Conservation (phyloP, 148 eudicot species). For the Rhododendron ferrugineum region DNA sequence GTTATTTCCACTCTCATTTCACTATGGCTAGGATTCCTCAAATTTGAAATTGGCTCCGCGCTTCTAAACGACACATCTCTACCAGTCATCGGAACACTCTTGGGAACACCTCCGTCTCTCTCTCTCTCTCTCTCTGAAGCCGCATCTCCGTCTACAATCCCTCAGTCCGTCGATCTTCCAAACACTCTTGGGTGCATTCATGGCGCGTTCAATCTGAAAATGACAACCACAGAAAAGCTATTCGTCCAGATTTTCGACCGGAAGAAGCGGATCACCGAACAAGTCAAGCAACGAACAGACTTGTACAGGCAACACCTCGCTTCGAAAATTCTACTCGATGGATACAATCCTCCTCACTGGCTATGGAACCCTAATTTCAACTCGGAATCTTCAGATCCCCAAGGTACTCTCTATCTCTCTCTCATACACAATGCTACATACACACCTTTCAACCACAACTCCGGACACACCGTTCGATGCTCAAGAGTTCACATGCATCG, state of each 20-base stretch:
- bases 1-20: neutral
- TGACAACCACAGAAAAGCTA: conserved; percentile 70
- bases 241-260: conserved; percentile 67
- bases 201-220: conserved; percentile 12
- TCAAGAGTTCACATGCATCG: neutral
- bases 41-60: conserved; percentile 20
- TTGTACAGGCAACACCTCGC: conserved; percentile 62
- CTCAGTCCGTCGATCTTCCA: neutral
- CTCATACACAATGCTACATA: neutral
- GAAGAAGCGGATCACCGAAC: conserved; percentile 49
- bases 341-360: conserved; percentile 67
- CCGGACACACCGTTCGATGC: too few species aligned
- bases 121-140: conserved; percentile 1
- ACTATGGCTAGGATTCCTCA: neutral
- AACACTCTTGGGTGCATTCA: neutral
- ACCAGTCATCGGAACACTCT: neutral
- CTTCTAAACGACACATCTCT: neutral
- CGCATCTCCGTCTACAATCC: neutral
- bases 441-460: neutral
- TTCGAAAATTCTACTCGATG: conserved; percentile 62
- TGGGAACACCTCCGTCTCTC: neutral
- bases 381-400: conserved; percentile 24
- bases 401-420: neutral
- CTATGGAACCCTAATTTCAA: conserved; percentile 38
- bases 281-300: conserved; percentile 55